These are phyloP conservation scores for Lunasporangiospora selenospora DNA, from an alignment of 192 early-diverging fungal species.

Conservation along the genomic window DNA sequence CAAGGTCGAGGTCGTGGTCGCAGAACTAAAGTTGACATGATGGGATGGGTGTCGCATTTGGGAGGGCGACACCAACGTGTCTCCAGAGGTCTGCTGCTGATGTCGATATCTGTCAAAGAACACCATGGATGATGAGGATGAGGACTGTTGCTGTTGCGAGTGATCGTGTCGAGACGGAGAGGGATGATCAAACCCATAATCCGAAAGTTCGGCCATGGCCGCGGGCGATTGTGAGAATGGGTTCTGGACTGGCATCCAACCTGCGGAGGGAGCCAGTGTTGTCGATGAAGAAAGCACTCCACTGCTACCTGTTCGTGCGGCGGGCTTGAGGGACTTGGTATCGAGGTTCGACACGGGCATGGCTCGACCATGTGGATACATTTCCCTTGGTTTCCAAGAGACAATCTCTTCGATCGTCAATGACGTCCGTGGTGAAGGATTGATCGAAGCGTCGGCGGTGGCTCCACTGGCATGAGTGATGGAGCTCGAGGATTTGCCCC, in stretches of 20 bases:
- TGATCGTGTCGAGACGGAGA: constrained; percentile 2
- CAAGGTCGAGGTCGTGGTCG: constrained; percentile 19
- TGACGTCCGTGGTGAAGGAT: too few species aligned
- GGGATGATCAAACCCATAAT: too few species aligned
- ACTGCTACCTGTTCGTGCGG: neutral
- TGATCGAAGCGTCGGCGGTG: too few species aligned
- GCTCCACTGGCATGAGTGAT: too few species aligned
- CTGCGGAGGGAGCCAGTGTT: neutral
- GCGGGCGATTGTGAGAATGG: constrained; percentile 5
- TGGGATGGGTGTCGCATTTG: too few species aligned
- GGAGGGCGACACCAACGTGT: constrained; percentile 23
- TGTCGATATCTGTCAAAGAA: constrained; percentile 5
- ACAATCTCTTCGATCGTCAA: constrained; percentile 25
- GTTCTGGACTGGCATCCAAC: neutral
- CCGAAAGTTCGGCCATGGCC: too few species aligned
- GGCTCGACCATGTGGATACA: too few species aligned
- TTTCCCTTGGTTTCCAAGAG: constrained; percentile 26
- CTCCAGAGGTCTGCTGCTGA: constrained; percentile 15
- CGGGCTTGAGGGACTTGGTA: constrained; percentile 10
- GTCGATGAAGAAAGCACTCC: constrained; percentile 13
- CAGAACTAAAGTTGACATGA: constrained; percentile 21
- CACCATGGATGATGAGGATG: constrained; percentile 1
- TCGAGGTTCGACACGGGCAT: too few species aligned
- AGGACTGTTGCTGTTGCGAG: constrained; percentile 5
- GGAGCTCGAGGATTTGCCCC: too few species aligned